These are phyloP conservation scores for Jackrogersella multiformis DNA, from an alignment of 495 filamentous ascomycete genomes.

Conservation along the genomic window DNA sequence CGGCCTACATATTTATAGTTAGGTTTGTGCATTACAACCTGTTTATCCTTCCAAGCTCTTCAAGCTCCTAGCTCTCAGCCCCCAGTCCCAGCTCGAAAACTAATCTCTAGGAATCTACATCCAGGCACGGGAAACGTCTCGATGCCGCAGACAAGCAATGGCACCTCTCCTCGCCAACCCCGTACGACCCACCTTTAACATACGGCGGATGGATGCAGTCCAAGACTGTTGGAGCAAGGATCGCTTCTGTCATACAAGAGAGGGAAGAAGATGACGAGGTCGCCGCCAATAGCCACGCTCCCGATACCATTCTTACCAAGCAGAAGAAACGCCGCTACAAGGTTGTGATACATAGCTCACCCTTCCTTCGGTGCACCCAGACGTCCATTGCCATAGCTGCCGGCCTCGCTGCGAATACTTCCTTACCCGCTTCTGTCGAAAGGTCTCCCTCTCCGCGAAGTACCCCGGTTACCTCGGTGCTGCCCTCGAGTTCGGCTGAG, in stretches of 20 bases:
- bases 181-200: conserved; percentile 94
- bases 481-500: conserved; percentile 43
- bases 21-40: conserved; percentile 63
- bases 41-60: not conserved
- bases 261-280: conserved; percentile 52
- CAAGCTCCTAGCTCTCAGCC: not conserved
- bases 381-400: conserved; percentile 90
- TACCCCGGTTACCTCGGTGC: conserved; percentile 49
- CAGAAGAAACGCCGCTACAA: conserved; percentile 70
- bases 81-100: conserved; percentile 18
- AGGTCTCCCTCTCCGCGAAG: conserved; percentile 38
- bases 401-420: conserved; percentile 76
- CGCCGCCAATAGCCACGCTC: conserved; percentile 22
- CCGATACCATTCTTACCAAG: conserved; percentile 30
- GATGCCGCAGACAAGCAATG: conserved; percentile 94
- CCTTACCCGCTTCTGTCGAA: conserved; percentile 42
- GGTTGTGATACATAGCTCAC: conserved; percentile 88
- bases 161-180: conserved; percentile 93
- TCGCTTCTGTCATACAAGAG: conserved; percentile 74
- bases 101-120: not conserved
- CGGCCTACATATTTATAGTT: conserved; percentile 75
- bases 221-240: conserved; percentile 78
- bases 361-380: conserved; percentile 91
- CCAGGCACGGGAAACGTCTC: conserved; percentile 88
- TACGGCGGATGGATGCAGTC: conserved; percentile 94